Conservation (phyloP, 1,284 basidiomycete genomes). For the Cryptococcus floricola region DNA sequence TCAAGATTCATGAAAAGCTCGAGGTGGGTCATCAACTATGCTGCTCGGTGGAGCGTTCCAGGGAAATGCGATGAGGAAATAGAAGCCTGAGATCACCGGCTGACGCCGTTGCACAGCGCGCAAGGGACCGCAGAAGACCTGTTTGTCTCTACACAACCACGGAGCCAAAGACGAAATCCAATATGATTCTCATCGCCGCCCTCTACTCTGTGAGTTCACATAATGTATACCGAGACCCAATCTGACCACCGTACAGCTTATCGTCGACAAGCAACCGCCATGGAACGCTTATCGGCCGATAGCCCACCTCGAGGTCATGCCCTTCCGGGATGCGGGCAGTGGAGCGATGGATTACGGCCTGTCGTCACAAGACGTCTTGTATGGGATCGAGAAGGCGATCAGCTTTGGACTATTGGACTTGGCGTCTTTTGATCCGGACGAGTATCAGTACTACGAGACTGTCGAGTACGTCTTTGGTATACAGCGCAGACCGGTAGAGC, state of each 20-base stretch:
- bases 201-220: constrained; percentile 58
- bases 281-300: constrained; percentile 94
- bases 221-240: constrained; percentile 4
- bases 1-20: constrained; percentile 81
- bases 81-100: background rate
- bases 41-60: background rate
- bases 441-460: constrained; percentile 79
- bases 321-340: constrained; percentile 93
- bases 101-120: constrained; percentile 1
- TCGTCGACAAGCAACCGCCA: constrained; percentile 84
- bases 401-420: constrained; percentile 84
- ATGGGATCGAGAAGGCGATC: constrained; percentile 93
- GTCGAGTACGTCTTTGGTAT: constrained; percentile 56
- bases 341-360: constrained; percentile 90
- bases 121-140: constrained; percentile 57
- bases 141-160: constrained; percentile 86
- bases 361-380: constrained; percentile 72
- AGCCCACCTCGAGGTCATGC: constrained; percentile 84
- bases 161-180: constrained; percentile 83
- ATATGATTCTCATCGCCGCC: constrained; percentile 85
- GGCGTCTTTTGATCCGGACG: constrained; percentile 67
- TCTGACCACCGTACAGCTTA: constrained; percentile 61
- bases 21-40: constrained; percentile 56
- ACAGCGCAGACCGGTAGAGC: background rate
- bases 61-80: background rate